A percentile compares a stretch with the other conserved stretches of the same genome.
These are phyloP conservation scores for Paralagenidium karlingii DNA, from an alignment of 352 stramenopile genomes.

Conservation along the genomic window DNA sequence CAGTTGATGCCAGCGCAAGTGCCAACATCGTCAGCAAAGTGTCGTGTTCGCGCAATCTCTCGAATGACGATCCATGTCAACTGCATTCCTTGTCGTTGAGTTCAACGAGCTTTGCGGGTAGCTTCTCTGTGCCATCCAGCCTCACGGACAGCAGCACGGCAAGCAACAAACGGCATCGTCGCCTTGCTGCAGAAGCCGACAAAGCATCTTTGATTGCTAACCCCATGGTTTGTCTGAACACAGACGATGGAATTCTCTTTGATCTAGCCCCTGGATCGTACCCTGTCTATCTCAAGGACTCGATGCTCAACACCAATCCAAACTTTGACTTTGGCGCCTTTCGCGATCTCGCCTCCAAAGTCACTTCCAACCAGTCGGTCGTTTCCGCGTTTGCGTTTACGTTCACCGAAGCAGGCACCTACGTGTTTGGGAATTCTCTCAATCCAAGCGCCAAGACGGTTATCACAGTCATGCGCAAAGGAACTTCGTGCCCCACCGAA, in stretches of 20 bases:
- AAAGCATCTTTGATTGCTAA: slow-evolving; percentile 32
- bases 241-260: slow-evolving; percentile 80
- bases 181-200: not conserved
- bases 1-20: slow-evolving; percentile 4
- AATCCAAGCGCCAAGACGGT: slow-evolving; percentile 55
- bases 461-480: slow-evolving; percentile 70
- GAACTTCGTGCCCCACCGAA: slow-evolving; percentile 63
- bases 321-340: slow-evolving; percentile 88
- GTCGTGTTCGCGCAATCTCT: slow-evolving; percentile 25
- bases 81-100: slow-evolving; percentile 38
- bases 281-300: slow-evolving; percentile 91
- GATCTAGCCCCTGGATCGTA: slow-evolving; percentile 73
- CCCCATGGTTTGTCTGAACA: slow-evolving; percentile 77
- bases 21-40: slow-evolving; percentile 35
- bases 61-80: slow-evolving; percentile 23
- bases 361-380: slow-evolving; percentile 25
- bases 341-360: slow-evolving; percentile 38
- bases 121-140: slow-evolving; percentile 29
- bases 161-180: not conserved
- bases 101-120: slow-evolving; percentile 40
- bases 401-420: slow-evolving; percentile 72
- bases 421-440: slow-evolving; percentile 82
- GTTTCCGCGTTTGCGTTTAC: slow-evolving; percentile 82
- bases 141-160: not conserved
- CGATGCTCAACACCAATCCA: slow-evolving; percentile 89